These are phyloP conservation scores for Hyphodiscus sp. DNA, from an alignment of 2,329 filamentous ascomycete genomes.

Conservation along the genomic window DNA sequence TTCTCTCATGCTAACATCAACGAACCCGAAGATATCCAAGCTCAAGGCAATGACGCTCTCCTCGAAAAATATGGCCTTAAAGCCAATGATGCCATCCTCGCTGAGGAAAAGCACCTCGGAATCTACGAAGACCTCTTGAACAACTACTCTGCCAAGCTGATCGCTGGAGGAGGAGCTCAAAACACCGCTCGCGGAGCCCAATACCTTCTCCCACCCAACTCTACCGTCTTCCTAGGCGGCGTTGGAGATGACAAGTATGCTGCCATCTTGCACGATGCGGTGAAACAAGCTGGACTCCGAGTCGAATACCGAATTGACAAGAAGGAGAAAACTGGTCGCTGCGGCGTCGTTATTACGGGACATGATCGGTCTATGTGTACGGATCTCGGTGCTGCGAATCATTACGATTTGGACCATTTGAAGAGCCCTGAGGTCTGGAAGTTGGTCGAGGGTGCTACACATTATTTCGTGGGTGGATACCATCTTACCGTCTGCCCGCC, in stretches of 20 bases:
- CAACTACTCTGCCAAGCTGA: slow-evolving; percentile 88
- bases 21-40: slow-evolving; percentile 74
- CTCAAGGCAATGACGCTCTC: slow-evolving; percentile 70
- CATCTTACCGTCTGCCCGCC: slow-evolving; percentile 94
- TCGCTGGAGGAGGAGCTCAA: slow-evolving; percentile 93
- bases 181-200: slow-evolving; percentile 95
- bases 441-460: slow-evolving; percentile 78
- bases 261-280: slow-evolving; percentile 78
- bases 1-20: slow-evolving; percentile 2
- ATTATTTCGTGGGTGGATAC: slow-evolving; percentile 93
- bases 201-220: slow-evolving; percentile 88
- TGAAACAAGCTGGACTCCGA: slow-evolving; percentile 79
- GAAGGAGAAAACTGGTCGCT: slow-evolving; percentile 79
- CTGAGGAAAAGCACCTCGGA: slow-evolving; percentile 80
- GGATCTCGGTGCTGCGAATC: slow-evolving; percentile 91
- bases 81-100: slow-evolving; percentile 95
- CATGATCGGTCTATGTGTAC: slow-evolving; percentile 94
- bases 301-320: slow-evolving; percentile 93
- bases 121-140: slow-evolving; percentile 92
- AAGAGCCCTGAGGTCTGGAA: slow-evolving; percentile 88
- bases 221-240: slow-evolving; percentile 87
- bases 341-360: slow-evolving; percentile 93
- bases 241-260: slow-evolving; percentile 96
- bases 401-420: slow-evolving; percentile 91
- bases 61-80: slow-evolving; percentile 92